Evolutionary conservation across 1,284 basidiomycete genomes (phyloP).

Genomic region (Cutaneotrichosporon cutaneum): DNA sequence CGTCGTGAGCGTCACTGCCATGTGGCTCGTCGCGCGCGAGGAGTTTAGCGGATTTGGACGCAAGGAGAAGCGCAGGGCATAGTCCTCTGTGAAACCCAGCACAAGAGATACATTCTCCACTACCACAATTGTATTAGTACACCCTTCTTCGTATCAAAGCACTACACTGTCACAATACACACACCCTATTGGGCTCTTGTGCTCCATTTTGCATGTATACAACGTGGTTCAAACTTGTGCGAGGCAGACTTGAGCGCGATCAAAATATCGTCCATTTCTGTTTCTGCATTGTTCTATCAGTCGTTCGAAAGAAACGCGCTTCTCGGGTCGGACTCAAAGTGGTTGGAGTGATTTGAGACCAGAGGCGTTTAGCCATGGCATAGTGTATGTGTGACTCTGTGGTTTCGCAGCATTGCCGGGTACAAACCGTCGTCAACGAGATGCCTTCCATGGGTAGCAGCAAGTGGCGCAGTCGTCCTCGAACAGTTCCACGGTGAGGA

Average conservation of each 20-base stretch:
- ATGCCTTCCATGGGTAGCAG: neutral
- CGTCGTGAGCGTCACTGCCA: slow-evolving; percentile 77
- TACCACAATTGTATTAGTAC: neutral
- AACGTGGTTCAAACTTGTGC: no score
- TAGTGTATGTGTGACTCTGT: no score
- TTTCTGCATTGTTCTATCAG: no score
- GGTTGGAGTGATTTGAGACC: no score
- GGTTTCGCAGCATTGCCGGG: neutral
- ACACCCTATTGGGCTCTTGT: slow-evolving; percentile 3
- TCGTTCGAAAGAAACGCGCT: no score
- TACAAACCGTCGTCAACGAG: no score
- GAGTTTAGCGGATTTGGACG: slow-evolving; percentile 84
- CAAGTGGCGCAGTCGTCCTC: neutral
- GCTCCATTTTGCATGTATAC: slow-evolving; percentile 8
- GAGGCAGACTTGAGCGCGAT: no score
- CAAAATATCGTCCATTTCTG: neutral
- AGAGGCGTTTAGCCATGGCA: no score
- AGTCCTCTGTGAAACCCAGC: neutral
- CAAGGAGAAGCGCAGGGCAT: slow-evolving; percentile 54
- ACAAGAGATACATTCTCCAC: neutral
- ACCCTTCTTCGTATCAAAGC: neutral
- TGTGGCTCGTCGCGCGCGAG: slow-evolving; percentile 92
- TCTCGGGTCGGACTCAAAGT: no score
- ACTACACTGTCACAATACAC: slow-evolving; percentile 2
- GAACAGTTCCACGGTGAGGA: neutral